Evolutionary conservation across 192 early-diverging fungal species (phyloP).

Genomic region (Mortierella antarctica): DNA sequence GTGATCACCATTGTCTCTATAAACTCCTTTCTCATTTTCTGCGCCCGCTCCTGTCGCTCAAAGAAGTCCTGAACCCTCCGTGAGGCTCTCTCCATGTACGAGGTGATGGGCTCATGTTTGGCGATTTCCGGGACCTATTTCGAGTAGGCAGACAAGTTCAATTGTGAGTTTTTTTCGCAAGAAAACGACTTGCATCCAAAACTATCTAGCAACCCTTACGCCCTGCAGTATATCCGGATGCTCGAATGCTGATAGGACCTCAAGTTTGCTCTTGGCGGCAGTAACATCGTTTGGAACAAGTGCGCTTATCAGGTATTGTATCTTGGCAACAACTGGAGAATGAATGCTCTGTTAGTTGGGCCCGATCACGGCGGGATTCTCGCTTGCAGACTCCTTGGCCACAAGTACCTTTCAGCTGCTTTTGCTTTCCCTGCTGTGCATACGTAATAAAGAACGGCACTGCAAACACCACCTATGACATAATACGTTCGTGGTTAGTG

Average conservation of each 20-base stretch:
- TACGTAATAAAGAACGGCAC: constrained; percentile 34
- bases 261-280: constrained; percentile 29
- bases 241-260: constrained; percentile 26
- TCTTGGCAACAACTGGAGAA: constrained; percentile 26
- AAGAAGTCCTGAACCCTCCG: constrained; percentile 17
- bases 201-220: not conserved
- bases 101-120: constrained; percentile 21
- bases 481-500: not conserved
- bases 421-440: constrained; percentile 1
- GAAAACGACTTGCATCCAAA: not conserved
- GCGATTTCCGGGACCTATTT: constrained; percentile 27
- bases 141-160: not conserved
- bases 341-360: not conserved
- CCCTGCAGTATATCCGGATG: constrained; percentile 19
- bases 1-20: constrained; percentile 11
- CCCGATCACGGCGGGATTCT: not conserved
- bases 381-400: not conserved
- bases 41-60: constrained; percentile 1
- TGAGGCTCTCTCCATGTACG: constrained; percentile 17
- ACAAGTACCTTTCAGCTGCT: constrained; percentile 15
- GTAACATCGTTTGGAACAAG: constrained; percentile 34
- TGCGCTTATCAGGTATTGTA: constrained; percentile 41
- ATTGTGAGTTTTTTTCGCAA: not conserved
- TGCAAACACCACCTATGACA: constrained; percentile 38
- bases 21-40: constrained; percentile 30